A percentile compares a stretch with the other conserved stretches of the same genome.
Evolutionary conservation across 495 filamentous ascomycete species (phyloP).

Genomic region (Hypoxylon trugodes): DNA sequence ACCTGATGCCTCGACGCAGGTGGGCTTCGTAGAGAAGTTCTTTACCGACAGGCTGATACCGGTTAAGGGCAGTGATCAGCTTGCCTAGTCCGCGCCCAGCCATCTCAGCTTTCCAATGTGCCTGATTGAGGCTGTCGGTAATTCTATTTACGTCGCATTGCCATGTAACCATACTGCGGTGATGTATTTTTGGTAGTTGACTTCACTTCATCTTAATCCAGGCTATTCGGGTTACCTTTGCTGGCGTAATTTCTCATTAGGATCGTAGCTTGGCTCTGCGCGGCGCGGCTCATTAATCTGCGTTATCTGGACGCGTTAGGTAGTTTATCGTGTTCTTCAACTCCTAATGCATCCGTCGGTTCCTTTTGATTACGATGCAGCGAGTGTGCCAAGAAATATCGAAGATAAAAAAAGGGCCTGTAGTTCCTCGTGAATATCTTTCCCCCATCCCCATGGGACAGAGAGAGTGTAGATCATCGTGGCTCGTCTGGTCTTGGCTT

Average conservation of each 20-base stretch:
- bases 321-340: too few relatives aligned
- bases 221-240: too few relatives aligned
- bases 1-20: too few relatives aligned
- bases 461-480: constrained; percentile 31
- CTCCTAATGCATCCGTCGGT: not conserved
- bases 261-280: constrained; percentile 26
- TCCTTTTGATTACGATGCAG: constrained; percentile 20
- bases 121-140: constrained; percentile 25
- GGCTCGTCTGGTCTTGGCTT: constrained; percentile 12
- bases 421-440: constrained; percentile 1
- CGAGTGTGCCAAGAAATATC: constrained; percentile 22
- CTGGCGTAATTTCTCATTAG: constrained; percentile 8
- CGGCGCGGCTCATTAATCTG: not conserved
- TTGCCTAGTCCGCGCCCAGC: constrained; percentile 15
- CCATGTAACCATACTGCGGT: too few relatives aligned
- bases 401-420: constrained; percentile 23
- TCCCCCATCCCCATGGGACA: too few relatives aligned
- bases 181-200: too few relatives aligned
- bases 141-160: constrained; percentile 6
- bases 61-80: constrained; percentile 1
- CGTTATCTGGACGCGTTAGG: not conserved
- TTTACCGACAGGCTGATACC: constrained; percentile 20
- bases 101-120: constrained; percentile 7
- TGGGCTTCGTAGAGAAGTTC: constrained; percentile 3
- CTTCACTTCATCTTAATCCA: too few relatives aligned